phyloP scores from a whole-genome alignment of 345 rosid species.

The Conringia planisiliqua region DNA sequence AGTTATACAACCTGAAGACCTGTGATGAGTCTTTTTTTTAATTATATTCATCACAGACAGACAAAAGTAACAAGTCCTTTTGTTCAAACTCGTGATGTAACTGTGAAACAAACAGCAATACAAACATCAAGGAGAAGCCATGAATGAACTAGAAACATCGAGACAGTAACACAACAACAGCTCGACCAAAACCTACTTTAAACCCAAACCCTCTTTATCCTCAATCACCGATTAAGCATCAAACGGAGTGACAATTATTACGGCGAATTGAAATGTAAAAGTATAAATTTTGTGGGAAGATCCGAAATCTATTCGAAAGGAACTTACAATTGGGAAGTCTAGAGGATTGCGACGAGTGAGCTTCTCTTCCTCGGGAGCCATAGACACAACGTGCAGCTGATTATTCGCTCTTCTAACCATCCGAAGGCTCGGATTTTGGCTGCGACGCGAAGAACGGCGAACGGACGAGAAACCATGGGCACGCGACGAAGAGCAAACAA shows the following conservation, averaged over 20 bases:
- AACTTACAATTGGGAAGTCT: constrained; percentile 63
- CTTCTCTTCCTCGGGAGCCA: constrained; percentile 81
- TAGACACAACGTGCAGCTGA: constrained; percentile 42
- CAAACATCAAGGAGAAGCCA: not conserved
- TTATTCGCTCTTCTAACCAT: constrained; percentile 17
- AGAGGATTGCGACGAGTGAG: constrained; percentile 66
- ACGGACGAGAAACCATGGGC: constrained; percentile 7
- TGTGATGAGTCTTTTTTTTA: too few species aligned
- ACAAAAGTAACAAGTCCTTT: too few species aligned
- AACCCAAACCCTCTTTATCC: not conserved
- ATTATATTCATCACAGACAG: not conserved
- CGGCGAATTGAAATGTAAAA: not conserved
- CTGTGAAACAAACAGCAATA: not conserved
- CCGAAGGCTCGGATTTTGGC: not conserved
- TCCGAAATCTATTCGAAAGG: not conserved
- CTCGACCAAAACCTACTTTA: not conserved
- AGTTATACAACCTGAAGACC: not conserved
- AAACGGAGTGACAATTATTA: not conserved
- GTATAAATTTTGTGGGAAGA: not conserved
- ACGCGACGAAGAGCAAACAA: constrained; percentile 17
- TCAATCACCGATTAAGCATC: not conserved
- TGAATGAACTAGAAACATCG: not conserved
- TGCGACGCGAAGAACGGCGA: constrained; percentile 8
- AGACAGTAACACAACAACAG: not conserved
- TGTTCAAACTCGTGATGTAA: not conserved